Evolutionary conservation across 1,139 yeast species (phyloP), one percentile per base, ranked within the genome.

Genomic region (Yamadazyma pseudoaaseri): DNA sequence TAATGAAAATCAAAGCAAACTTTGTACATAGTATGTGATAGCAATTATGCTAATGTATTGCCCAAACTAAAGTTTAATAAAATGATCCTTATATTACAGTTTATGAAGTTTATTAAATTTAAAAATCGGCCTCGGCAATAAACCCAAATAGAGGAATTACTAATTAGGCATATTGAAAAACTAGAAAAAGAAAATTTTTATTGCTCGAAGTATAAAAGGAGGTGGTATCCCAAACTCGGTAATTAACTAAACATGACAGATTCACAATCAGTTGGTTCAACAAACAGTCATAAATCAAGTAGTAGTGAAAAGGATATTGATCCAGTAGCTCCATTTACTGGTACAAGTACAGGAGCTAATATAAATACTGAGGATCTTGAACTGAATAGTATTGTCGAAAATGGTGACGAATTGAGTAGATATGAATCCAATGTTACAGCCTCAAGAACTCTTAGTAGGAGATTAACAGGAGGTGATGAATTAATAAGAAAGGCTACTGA

Each of bases 381-480:
- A 16, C 27, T 18, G 3, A 26, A 31, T 13, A 41, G 27, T 7
- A 30, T 26, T 11, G 30, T 37, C 3, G 40, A 35, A 3, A 47
- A 41, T 16, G 61, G 51, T 15, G 61, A 56, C 31, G 63, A 59
- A 31, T 44, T 59, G 36, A 39, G 54, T 21, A 44, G 63, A 26
- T 49, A 50, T 32, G 65, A 60, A 36, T 40, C 58, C 15, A 51
- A 51, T 38, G 56, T 47, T n/a, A 43, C 46, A 3, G 51, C 54
- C 11, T 47, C 63, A 6, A 43, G 62, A 30, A 51, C 56, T 8
- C 42, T 60, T 31, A 49, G 57, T 13, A 54, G 65, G 38, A 52
- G 58, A 33, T 41, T 62, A 25, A 65, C 71, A 1, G 66, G 65
- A 16, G 56, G 63, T 13, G 60, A 55, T 29, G 39, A 44, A 20